Percentiles rank a stretch among this genome's conserved stretches.
Evolutionary conservation across 306 rosid genomes (phyloP).

Genomic region (Boehmeria nivea): DNA sequence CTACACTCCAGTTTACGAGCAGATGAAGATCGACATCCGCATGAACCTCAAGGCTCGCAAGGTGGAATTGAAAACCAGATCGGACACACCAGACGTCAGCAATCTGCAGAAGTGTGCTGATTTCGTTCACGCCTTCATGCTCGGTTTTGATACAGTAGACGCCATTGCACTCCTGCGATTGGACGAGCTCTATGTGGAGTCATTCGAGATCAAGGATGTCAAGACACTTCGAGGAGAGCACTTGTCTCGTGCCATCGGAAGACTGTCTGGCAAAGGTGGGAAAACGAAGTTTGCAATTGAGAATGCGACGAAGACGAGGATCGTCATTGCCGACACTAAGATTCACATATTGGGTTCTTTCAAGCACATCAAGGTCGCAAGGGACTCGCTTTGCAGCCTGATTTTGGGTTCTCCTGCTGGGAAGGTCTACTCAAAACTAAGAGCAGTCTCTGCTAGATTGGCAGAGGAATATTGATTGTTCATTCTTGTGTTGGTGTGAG

Average conservation of each 20-base stretch:
- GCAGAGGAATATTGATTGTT: slow-evolving; percentile 19
- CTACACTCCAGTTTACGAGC: slow-evolving; percentile 4
- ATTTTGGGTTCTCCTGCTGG: slow-evolving; percentile 12
- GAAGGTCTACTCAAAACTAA: slow-evolving; percentile 10
- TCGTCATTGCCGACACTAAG: slow-evolving; percentile 10
- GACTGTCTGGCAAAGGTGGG: slow-evolving; percentile 6
- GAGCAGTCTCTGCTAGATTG: slow-evolving; percentile 10
- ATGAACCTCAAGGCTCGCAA: slow-evolving; percentile 2
- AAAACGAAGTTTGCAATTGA: slow-evolving; percentile 9
- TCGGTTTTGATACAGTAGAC: neutral
- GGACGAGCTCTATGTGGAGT: slow-evolving; percentile 14
- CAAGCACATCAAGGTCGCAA: slow-evolving; percentile 1
- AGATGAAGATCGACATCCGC: slow-evolving; percentile 12
- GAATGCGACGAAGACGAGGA: slow-evolving; percentile 9
- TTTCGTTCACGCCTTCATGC: slow-evolving; percentile 3
- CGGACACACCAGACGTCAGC: slow-evolving; percentile 3
- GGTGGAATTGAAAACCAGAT: slow-evolving; percentile 7
- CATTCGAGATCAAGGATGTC: slow-evolving; percentile 12
- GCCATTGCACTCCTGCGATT: slow-evolving; percentile 3
- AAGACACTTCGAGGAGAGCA: slow-evolving; percentile 5
- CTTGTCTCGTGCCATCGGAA: slow-evolving; percentile 7
- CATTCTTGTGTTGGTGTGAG: slow-evolving; percentile 1
- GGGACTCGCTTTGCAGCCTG: slow-evolving; percentile 5
- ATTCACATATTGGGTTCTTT: slow-evolving; percentile 12
- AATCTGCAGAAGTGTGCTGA: slow-evolving; percentile 9